Conservation (phyloP, 176 grass and related monocot genomes). For the Triticum aestivum region DNA sequence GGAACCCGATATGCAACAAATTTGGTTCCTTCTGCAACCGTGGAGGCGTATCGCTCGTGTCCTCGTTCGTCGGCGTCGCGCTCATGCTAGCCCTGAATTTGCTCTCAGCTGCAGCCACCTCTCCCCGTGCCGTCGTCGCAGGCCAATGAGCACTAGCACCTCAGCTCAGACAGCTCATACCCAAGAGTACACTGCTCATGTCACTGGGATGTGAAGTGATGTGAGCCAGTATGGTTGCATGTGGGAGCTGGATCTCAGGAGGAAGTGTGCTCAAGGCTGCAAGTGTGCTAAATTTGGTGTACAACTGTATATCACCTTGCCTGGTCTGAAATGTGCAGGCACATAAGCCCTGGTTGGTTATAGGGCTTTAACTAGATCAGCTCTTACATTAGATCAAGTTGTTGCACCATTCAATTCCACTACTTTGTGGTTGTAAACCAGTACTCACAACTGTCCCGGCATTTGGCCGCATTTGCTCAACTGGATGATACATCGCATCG, state of each 20-base stretch:
- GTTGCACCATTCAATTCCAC: constrained; percentile 1
- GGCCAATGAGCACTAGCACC: constrained; percentile 30
- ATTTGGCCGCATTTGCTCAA: constrained; percentile 9
- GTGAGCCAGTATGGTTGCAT: not conserved
- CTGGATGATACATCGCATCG: not conserved
- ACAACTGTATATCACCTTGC: constrained; percentile 15
- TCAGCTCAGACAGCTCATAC: constrained; percentile 33
- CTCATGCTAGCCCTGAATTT: constrained; percentile 55
- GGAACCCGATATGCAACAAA: constrained; percentile 81
- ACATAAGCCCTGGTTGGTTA: constrained; percentile 28
- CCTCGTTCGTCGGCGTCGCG: constrained; percentile 50
- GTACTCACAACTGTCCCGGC: not conserved
- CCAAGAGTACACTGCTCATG: constrained; percentile 33
- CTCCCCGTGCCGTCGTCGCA: constrained; percentile 15
- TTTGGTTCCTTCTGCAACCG: constrained; percentile 74
- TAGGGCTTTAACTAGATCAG: not conserved
- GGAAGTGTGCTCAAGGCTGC: not conserved
- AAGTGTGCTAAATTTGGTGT: constrained; percentile 13
- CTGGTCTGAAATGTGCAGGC: constrained; percentile 35
- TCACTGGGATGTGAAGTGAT: constrained; percentile 14
- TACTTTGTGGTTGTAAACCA: not conserved
- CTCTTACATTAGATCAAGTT: constrained; percentile 11
- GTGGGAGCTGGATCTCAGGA: constrained; percentile 24
- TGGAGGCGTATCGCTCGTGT: constrained; percentile 49
- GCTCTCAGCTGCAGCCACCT: constrained; percentile 27